Evolutionary conservation across 257 asterid species (phyloP), one percentile per base, ranked within the genome.

Genomic region (Datura wrightii): DNA sequence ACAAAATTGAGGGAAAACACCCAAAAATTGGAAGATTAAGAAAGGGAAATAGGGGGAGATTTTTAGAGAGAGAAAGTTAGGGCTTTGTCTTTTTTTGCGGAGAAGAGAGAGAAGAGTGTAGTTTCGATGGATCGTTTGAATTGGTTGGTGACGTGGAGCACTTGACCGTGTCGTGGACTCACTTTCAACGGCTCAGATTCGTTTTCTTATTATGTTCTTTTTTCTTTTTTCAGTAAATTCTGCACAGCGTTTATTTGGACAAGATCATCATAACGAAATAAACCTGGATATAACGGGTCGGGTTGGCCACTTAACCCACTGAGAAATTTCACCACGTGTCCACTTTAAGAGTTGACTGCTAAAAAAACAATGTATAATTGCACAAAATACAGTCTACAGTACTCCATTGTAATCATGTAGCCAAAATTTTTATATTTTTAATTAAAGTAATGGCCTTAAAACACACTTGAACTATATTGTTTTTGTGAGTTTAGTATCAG

Each of bases 161-260:
- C 84, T 18, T 83, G 53, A 69, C 52, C 42, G 85, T 84, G 71
- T 79, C 89, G 92, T 90, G 89, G 90, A 86, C 88, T 59, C 39
- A 60, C 80, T 24, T 67, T 92, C 53, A 48, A 90, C 93, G 97
- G 98, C 93, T 89, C 86, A 83, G 94, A 91, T 34, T 82, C 80
- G 18, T 74, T 5, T 42, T 1, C 16, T 3, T 41, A 16, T 18
- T 42, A 67, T 62, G 24, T 1, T 58, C 7, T 3, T 42, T 4
- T 16, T n/a, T 7, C 1, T 58, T 58, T 15, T 69, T 39, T 8
- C 10, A 14, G 11, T 37, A 66, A 36, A 36, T 0, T 5, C 6
- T 36, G 48, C 11, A 34, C 16, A 63, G 19, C 0, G 39, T 60
- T 60, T 63, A 24, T 24, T 24, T 24, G 31, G 31, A 24, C 31